Conservation (phyloP, 1,139 yeast genomes). For the Kodamaea plutei region DNA sequence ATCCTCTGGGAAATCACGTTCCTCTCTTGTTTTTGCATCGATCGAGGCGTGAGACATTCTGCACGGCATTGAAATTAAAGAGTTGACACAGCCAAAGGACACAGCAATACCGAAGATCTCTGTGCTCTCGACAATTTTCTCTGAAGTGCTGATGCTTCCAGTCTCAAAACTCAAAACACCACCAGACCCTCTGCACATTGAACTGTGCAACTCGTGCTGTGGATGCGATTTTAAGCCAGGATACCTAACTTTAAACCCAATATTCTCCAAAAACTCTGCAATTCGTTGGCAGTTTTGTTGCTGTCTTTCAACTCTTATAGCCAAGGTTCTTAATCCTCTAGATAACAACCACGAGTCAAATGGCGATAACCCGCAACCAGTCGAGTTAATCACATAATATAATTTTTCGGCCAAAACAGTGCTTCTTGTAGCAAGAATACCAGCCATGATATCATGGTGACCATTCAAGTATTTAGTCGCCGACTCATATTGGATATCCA, state of each 20-base stretch:
- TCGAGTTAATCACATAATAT: constrained; percentile 77
- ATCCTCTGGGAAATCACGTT: constrained; percentile 89
- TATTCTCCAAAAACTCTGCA: constrained; percentile 64
- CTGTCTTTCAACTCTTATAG: constrained; percentile 82
- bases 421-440: constrained; percentile 70
- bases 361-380: constrained; percentile 88
- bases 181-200: constrained; percentile 81
- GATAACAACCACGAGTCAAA: constrained; percentile 86
- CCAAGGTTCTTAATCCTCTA: constrained; percentile 82
- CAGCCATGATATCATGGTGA: constrained; percentile 96
- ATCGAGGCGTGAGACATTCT: constrained; percentile 97
- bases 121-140: constrained; percentile 70
- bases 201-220: constrained; percentile 70
- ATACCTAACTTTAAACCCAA: constrained; percentile 69
- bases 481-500: constrained; percentile 86
- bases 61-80: constrained; percentile 88
- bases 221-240: constrained; percentile 84
- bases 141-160: constrained; percentile 63
- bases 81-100: constrained; percentile 91
- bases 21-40: constrained; percentile 79
- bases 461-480: constrained; percentile 92
- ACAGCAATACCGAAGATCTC: constrained; percentile 86
- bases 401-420: constrained; percentile 62
- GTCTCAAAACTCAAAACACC: constrained; percentile 89
- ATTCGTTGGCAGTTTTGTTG: constrained; percentile 72